A percentile compares a stretch with the other conserved stretches of the same genome.
Conservation (phyloP, 768 basidiomycete species). For the Suillus discolor region DNA sequence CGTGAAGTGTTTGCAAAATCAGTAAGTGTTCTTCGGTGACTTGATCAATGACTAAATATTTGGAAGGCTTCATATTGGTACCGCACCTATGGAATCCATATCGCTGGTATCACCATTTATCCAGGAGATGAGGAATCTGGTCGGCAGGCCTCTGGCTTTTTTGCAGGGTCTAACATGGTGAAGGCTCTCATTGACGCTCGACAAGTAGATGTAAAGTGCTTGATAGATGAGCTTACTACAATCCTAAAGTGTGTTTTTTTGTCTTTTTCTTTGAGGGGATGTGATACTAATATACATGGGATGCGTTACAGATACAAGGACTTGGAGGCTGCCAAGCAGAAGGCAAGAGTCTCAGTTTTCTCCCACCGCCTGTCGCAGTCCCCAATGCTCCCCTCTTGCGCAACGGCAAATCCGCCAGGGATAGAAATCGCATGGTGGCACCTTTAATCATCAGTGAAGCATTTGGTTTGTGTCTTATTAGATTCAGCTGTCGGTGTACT, state of each 20-base stretch:
- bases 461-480: neutral
- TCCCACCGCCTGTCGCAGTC: neutral
- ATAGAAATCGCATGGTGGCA: neutral
- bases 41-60: neutral
- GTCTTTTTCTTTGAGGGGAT: neutral
- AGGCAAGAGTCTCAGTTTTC: conserved; percentile 1
- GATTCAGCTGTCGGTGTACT: neutral
- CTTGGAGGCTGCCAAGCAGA: conserved; percentile 1
- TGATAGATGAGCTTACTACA: neutral
- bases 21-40: neutral
- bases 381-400: neutral
- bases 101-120: neutral
- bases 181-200: conserved; percentile 1
- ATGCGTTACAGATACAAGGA: neutral
- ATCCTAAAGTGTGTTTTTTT: neutral
- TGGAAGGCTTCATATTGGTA: conserved; percentile 2
- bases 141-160: neutral
- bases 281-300: neutral
- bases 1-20: neutral
- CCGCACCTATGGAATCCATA: neutral
- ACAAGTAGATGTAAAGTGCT: neutral
- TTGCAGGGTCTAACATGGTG: neutral
- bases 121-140: conserved; percentile 5
- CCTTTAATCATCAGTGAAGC: neutral
- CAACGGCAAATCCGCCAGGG: neutral